Percentiles rank a stretch among this genome's conserved stretches.
Evolutionary conservation across 2,329 filamentous ascomycete genomes (phyloP).

Genomic region (Trichoderma citrinoviride): DNA sequence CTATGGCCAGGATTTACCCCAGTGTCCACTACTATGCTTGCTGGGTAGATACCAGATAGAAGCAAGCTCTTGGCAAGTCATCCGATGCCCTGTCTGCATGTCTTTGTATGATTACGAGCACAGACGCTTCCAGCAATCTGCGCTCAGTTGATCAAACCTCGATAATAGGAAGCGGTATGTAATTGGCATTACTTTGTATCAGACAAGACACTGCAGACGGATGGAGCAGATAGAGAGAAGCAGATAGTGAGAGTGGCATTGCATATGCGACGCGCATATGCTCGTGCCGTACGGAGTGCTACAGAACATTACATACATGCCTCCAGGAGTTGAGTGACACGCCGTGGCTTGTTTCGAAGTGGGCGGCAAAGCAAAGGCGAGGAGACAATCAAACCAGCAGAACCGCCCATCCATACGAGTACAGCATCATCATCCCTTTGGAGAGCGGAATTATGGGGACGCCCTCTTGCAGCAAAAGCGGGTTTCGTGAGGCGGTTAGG

Average conservation of each 20-base stretch:
- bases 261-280: neutral
- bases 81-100: too few species aligned
- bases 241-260: slow-evolving; percentile 6
- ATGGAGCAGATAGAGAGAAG: neutral
- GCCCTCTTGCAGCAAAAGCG: neutral
- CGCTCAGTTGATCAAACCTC: too few species aligned
- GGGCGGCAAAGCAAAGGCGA: neutral
- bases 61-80: too few species aligned
- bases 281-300: neutral
- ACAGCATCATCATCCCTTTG: neutral
- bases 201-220: neutral
- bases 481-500: neutral
- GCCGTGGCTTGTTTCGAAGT: slow-evolving; percentile 1
- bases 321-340: neutral
- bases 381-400: neutral
- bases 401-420: neutral
- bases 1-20: too few species aligned
- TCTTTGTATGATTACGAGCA: neutral
- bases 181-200: neutral
- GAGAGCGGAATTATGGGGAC: slow-evolving; percentile 10
- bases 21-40: too few species aligned
- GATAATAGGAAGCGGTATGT: neutral
- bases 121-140: neutral
- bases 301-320: neutral
- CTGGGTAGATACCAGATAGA: too few species aligned